Conservation (phyloP, 805 yeast genomes). For the Saccharomyces mikatae region DNA sequence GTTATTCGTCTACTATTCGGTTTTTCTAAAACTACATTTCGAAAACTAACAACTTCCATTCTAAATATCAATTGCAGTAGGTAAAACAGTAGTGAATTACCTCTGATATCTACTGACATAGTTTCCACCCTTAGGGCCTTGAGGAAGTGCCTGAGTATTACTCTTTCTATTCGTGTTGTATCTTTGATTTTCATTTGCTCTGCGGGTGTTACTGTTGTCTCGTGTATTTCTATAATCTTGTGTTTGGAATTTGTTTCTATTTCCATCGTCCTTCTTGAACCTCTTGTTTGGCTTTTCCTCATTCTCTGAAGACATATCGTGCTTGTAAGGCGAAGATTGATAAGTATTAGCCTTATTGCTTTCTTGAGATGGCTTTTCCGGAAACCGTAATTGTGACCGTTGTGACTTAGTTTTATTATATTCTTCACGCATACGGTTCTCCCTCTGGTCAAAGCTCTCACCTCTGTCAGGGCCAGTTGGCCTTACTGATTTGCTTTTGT, state of each 20-base stretch:
- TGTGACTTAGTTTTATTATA: not conserved
- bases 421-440: not conserved
- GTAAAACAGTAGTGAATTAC: not conserved
- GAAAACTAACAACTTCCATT: not conserved
- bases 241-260: not conserved
- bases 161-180: conserved; percentile 2
- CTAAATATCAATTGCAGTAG: too few species aligned
- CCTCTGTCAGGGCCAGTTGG: not conserved
- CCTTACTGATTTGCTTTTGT: not conserved
- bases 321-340: conserved; percentile 1
- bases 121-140: conserved; percentile 18
- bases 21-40: too few species aligned
- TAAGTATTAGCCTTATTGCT: conserved; percentile 1
- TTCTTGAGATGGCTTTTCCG: conserved; percentile 9
- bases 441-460: not conserved
- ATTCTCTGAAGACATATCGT: conserved; percentile 1
- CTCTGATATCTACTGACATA: conserved; percentile 17
- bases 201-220: not conserved
- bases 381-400: not conserved
- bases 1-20: not conserved
- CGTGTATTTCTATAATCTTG: not conserved
- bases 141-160: conserved; percentile 13
- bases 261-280: not conserved
- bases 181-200: conserved; percentile 5
- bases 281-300: conserved; percentile 13